These are phyloP conservation scores for Rhizoclosmatium sp. DNA, from an alignment of 192 early-diverging fungal genomes.

Conservation along the genomic window DNA sequence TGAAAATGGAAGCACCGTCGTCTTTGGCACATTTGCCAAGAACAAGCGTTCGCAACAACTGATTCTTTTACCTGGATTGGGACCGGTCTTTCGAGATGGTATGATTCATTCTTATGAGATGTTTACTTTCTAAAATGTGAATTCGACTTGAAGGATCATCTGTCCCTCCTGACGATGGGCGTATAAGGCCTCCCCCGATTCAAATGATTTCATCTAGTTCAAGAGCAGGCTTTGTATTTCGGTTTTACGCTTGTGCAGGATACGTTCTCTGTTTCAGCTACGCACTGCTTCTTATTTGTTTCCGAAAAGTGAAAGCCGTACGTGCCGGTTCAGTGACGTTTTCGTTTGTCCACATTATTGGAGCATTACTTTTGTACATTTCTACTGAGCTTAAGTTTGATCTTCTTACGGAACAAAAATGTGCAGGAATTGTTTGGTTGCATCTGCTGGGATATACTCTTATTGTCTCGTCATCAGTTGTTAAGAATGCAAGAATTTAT, in stretches of 20 bases:
- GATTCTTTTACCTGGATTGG: too few relatives aligned
- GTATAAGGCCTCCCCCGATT: too few relatives aligned
- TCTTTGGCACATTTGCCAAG: too few relatives aligned
- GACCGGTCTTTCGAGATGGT: too few relatives aligned
- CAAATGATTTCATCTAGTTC: background rate
- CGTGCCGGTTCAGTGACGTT: background rate
- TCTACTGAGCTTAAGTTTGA: background rate
- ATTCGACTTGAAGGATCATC: too few relatives aligned
- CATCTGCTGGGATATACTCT: background rate
- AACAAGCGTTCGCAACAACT: too few relatives aligned
- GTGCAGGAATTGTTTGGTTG: background rate
- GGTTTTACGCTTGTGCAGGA: background rate
- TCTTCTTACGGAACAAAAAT: background rate
- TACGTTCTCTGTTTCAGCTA: background rate
- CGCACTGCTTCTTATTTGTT: background rate
- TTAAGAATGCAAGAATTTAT: background rate
- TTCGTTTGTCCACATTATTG: background rate
- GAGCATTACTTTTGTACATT: background rate
- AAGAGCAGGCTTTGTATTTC: background rate
- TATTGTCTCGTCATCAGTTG: background rate
- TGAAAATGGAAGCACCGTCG: too few relatives aligned
- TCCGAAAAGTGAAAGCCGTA: background rate
- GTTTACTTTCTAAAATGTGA: too few relatives aligned
- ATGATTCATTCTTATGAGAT: too few relatives aligned
- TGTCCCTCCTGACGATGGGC: too few relatives aligned